Evolutionary conservation across 352 stramenopile genomes (phyloP).

Genomic region (Globisporangium alternatum): DNA sequence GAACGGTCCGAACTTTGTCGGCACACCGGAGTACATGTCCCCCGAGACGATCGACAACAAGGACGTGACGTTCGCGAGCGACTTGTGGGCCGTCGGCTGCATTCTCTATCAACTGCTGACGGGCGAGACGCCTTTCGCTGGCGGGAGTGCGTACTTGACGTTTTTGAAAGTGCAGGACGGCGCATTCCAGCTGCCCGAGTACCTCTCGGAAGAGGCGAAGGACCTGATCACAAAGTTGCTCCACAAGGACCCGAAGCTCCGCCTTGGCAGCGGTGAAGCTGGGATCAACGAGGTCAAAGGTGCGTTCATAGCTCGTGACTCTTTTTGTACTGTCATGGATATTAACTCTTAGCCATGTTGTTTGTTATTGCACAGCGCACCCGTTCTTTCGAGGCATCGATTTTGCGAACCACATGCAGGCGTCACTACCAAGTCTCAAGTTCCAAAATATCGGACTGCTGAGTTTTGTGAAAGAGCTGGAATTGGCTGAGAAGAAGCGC

Average conservation of each 20-base stretch:
- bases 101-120: conserved; percentile 76
- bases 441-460: conserved; percentile 48
- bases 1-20: conserved; percentile 86
- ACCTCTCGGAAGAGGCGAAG: conserved; percentile 55
- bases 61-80: conserved; percentile 46
- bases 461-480: conserved; percentile 41
- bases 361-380: conserved; percentile 36
- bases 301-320: conserved; percentile 14
- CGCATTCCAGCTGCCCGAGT: conserved; percentile 52
- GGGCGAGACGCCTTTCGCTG: conserved; percentile 77
- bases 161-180: conserved; percentile 73
- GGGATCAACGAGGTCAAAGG: conserved; percentile 63
- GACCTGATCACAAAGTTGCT: conserved; percentile 65
- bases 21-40: conserved; percentile 87
- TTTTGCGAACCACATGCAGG: conserved; percentile 59
- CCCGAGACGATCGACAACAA: conserved; percentile 87
- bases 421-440: conserved; percentile 27
- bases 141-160: conserved; percentile 75
- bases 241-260: conserved; percentile 34
- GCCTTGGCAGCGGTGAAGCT: conserved; percentile 28
- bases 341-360: neutral
- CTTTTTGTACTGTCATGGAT: neutral
- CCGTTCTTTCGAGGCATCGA: conserved; percentile 70
- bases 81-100: conserved; percentile 80
- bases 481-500: conserved; percentile 30